These are phyloP conservation scores for Claviceps sp. DNA, from an alignment of 2,329 filamentous ascomycete species.

Conservation along the genomic window DNA sequence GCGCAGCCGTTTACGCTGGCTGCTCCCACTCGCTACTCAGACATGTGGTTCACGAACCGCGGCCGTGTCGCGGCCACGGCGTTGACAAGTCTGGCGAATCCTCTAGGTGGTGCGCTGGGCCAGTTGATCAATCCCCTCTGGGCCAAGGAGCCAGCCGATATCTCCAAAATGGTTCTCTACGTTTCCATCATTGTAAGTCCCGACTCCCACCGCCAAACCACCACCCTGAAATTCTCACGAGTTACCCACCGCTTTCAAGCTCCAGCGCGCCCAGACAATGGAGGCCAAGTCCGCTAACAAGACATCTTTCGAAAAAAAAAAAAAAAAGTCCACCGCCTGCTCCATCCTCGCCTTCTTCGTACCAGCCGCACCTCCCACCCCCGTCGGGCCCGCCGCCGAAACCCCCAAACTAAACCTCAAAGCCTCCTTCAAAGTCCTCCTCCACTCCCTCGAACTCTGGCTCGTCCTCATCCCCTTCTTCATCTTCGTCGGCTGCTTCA, in stretches of 20 bases:
- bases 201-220: background rate
- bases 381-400: constrained; percentile 54
- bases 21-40: constrained; percentile 80
- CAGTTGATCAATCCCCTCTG: constrained; percentile 75
- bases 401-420: constrained; percentile 40
- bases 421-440: constrained; percentile 39
- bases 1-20: constrained; percentile 86
- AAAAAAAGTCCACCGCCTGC: constrained; percentile 28
- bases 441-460: constrained; percentile 57
- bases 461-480: constrained; percentile 69
- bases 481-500: constrained; percentile 86
- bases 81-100: constrained; percentile 72
- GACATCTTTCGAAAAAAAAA: background rate
- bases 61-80: constrained; percentile 83
- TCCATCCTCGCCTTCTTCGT: constrained; percentile 70
- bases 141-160: constrained; percentile 46
- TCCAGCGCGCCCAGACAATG: background rate
- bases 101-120: constrained; percentile 75
- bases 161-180: constrained; percentile 75
- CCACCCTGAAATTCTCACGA: too few relatives aligned
- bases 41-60: constrained; percentile 81
- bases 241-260: background rate
- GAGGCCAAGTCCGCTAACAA: background rate
- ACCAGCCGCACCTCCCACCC: constrained; percentile 62
- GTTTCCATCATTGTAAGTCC: constrained; percentile 63